A percentile compares a stretch with the other conserved stretches of the same genome.
Evolutionary conservation across 768 basidiomycete species (phyloP).

Genomic region (Rhodotorula sphaerocarpa): DNA sequence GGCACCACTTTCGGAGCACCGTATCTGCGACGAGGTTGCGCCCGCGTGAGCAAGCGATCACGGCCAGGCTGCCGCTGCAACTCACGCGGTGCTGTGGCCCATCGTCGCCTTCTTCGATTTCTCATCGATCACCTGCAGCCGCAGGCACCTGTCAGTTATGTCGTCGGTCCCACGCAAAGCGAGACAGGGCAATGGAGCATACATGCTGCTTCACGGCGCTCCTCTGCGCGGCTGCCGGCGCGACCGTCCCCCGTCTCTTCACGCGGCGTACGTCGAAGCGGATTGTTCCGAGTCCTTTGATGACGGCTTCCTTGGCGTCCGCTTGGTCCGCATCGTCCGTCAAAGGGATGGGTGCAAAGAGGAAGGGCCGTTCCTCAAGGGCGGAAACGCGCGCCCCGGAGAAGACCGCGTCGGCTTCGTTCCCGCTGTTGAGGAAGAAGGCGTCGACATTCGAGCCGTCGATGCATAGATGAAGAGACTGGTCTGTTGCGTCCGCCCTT

Average conservation of each 20-base stretch:
- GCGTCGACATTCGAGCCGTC: conserved; percentile 1
- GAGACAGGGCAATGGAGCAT: neutral
- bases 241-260: no score
- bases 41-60: no score
- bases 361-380: neutral
- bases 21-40: neutral
- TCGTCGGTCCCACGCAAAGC: neutral
- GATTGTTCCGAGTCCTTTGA: conserved; percentile 22
- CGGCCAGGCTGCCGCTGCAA: no score
- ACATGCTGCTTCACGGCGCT: neutral
- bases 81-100: conserved; percentile 4
- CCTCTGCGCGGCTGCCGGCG: neutral
- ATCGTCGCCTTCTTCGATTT: conserved; percentile 10
- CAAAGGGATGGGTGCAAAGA: neutral
- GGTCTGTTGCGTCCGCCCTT: neutral
- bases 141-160: rapidly evolving
- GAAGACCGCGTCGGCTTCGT: neutral
- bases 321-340: conserved; percentile 7
- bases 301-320: neutral
- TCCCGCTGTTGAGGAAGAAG: no score
- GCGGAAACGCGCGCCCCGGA: neutral
- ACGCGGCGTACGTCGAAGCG: neutral
- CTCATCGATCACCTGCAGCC: conserved; percentile 2
- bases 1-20: neutral
- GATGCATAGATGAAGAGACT: neutral